Percentiles rank a stretch among this genome's conserved stretches.
These are phyloP conservation scores for Stereocaulon alpinum DNA, from an alignment of 495 filamentous ascomycete species.

Conservation along the genomic window DNA sequence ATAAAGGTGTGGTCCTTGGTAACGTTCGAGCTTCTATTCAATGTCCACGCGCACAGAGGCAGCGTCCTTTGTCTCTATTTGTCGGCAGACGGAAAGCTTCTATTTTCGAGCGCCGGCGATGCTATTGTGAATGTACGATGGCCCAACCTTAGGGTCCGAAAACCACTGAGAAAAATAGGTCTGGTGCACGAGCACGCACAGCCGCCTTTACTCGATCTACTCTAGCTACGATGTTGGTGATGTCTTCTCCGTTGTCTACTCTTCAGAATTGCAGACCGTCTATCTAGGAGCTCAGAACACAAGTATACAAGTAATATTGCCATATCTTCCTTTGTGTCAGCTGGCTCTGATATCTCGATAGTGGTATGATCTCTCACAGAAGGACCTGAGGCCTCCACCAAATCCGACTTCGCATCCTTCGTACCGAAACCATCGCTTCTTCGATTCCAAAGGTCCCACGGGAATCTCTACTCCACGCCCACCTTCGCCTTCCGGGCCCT, in stretches of 20 bases:
- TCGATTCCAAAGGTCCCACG: conserved; percentile 79
- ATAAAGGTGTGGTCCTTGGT: conserved; percentile 72
- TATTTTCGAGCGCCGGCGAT: conserved; percentile 91
- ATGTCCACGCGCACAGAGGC: conserved; percentile 75
- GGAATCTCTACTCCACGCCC: conserved; percentile 65
- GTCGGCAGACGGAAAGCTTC: conserved; percentile 57
- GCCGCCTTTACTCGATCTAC: conserved; percentile 77
- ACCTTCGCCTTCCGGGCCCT: conserved; percentile 16
- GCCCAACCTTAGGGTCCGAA: not conserved
- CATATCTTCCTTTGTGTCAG: conserved; percentile 36
- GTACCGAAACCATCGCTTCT: conserved; percentile 80
- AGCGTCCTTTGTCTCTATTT: conserved; percentile 81
- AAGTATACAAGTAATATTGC: conserved; percentile 57
- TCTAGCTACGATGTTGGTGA: conserved; percentile 92
- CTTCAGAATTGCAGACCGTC: conserved; percentile 60
- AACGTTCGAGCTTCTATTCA: conserved; percentile 66
- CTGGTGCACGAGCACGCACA: conserved; percentile 53
- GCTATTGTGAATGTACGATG: conserved; percentile 77
- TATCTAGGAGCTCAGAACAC: conserved; percentile 95
- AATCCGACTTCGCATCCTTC: conserved; percentile 63
- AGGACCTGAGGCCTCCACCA: conserved; percentile 45
- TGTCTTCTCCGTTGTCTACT: conserved; percentile 87
- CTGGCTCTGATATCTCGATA: conserved; percentile 23
- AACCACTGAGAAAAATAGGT: conserved; percentile 37
- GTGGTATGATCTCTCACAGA: conserved; percentile 53